Evolutionary conservation across 2,329 filamentous ascomycete species (phyloP).

Genomic region (Botrytis tulipae): DNA sequence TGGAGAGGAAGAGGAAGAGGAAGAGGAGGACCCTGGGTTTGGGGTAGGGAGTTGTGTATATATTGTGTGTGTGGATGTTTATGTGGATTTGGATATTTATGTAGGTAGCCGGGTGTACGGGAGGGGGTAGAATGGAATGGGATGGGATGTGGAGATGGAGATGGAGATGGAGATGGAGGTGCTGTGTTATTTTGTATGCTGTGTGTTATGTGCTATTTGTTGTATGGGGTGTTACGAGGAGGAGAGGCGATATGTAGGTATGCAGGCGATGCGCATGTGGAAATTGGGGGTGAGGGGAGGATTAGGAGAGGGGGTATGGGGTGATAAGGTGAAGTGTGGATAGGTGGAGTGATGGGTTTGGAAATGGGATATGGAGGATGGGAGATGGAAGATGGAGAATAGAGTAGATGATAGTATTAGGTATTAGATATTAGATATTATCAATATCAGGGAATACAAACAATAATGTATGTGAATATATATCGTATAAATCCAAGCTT

Average conservation of each 20-base stretch:
- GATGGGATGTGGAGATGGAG: no score
- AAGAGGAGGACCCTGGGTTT: neutral
- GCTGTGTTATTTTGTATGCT: neutral
- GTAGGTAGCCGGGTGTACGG: no score
- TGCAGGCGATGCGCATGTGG: neutral
- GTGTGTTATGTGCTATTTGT: neutral
- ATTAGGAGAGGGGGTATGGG: no score
- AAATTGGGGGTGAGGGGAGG: neutral
- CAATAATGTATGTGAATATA: no score
- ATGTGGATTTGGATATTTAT: neutral
- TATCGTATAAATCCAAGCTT: no score
- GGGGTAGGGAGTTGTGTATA: neutral
- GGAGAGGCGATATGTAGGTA: neutral
- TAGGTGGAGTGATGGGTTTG: neutral
- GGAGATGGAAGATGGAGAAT: neutral
- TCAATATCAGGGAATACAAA: rapidly evolving
- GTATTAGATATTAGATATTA: rapidly evolving
- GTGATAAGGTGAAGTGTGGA: no score
- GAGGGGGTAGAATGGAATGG: no score
- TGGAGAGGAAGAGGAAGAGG: no score
- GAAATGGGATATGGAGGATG: no score
- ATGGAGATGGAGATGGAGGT: no score
- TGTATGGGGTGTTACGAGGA: neutral
- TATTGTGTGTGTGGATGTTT: neutral
- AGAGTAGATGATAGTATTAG: no score